A percentile compares a stretch with the other conserved stretches of the same genome.
These are phyloP conservation scores for Vitis labrusca DNA, from an alignment of 164 flowering plant species.

Conservation along the genomic window DNA sequence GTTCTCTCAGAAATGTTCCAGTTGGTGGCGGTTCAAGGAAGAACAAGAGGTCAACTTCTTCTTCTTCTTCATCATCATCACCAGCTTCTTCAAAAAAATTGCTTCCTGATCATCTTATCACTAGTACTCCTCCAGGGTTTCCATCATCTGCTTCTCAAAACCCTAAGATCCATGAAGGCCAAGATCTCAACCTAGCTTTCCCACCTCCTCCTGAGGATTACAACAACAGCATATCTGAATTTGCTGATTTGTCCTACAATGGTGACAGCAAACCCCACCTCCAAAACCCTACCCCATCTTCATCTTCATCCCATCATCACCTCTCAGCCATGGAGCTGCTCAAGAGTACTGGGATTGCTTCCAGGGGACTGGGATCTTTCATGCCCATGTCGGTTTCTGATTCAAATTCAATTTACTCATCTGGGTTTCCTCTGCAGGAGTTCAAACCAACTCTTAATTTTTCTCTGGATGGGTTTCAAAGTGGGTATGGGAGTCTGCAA, in stretches of 20 bases:
- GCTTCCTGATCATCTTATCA: slow-evolving; percentile 23
- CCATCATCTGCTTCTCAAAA: slow-evolving; percentile 33
- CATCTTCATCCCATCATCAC: slow-evolving; percentile 26
- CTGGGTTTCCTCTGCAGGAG: slow-evolving; percentile 39
- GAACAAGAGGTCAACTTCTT: slow-evolving; percentile 42
- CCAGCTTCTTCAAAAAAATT: slow-evolving; percentile 29
- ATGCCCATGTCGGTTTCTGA: slow-evolving; percentile 18
- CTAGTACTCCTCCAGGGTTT: background rate
- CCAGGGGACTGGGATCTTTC: slow-evolving; percentile 30
- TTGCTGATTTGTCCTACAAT: slow-evolving; percentile 28
- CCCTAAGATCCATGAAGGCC: slow-evolving; percentile 59
- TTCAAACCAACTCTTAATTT: slow-evolving; percentile 46
- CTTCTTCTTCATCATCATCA: slow-evolving; percentile 18
- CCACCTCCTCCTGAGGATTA: slow-evolving; percentile 26
- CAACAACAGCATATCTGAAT: slow-evolving; percentile 21
- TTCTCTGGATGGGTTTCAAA: slow-evolving; percentile 43
- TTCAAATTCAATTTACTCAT: slow-evolving; percentile 14
- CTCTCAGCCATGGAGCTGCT: slow-evolving; percentile 56
- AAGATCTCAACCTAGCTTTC: slow-evolving; percentile 74
- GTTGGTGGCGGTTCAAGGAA: slow-evolving; percentile 65
- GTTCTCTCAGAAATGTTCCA: slow-evolving; percentile 61
- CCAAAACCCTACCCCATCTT: slow-evolving; percentile 23
- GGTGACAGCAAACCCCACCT: slow-evolving; percentile 8
- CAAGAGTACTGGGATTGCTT: slow-evolving; percentile 32
- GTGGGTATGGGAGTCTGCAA: slow-evolving; percentile 34